Percentiles rank a stretch among this genome's conserved stretches.
Evolutionary conservation across 2,329 filamentous ascomycete genomes (phyloP).

Genomic region (Cadophora gregata): DNA sequence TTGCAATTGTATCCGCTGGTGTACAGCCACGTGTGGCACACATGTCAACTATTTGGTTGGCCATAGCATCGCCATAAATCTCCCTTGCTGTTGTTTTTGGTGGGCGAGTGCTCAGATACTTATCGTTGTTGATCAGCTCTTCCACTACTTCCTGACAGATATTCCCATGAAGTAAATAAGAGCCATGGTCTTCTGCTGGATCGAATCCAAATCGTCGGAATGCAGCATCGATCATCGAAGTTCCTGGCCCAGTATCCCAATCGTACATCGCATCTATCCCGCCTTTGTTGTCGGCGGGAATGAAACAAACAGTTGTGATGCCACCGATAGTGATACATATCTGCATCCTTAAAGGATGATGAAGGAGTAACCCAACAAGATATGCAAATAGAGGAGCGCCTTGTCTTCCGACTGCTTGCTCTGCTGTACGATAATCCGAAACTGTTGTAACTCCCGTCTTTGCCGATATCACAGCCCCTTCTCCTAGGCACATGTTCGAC

Average conservation of each 20-base stretch:
- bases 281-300: conserved; percentile 42
- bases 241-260: conserved; percentile 45
- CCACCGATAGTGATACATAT: conserved; percentile 44
- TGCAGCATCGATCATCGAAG: conserved; percentile 42
- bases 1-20: conserved; percentile 42
- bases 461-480: conserved; percentile 45
- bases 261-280: conserved; percentile 45
- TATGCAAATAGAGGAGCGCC: conserved; percentile 44
- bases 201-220: conserved; percentile 43
- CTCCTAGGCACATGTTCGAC: conserved; percentile 44
- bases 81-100: conserved; percentile 44
- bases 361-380: conserved; percentile 41
- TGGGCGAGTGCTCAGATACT: conserved; percentile 39
- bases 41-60: conserved; percentile 40
- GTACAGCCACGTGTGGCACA: conserved; percentile 40
- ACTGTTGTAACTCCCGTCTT: conserved; percentile 45
- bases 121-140: conserved; percentile 40
- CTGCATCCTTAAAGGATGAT: conserved; percentile 43
- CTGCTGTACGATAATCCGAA: conserved; percentile 44
- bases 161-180: conserved; percentile 36
- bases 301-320: conserved; percentile 43
- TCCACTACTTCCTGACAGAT: conserved; percentile 44
- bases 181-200: conserved; percentile 38
- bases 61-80: conserved; percentile 43
- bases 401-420: conserved; percentile 45